Evolutionary conservation across 2,329 filamentous ascomycete species (phyloP), one percentile per base, ranked within the genome.

Genomic region (Fusarium circinatum): DNA sequence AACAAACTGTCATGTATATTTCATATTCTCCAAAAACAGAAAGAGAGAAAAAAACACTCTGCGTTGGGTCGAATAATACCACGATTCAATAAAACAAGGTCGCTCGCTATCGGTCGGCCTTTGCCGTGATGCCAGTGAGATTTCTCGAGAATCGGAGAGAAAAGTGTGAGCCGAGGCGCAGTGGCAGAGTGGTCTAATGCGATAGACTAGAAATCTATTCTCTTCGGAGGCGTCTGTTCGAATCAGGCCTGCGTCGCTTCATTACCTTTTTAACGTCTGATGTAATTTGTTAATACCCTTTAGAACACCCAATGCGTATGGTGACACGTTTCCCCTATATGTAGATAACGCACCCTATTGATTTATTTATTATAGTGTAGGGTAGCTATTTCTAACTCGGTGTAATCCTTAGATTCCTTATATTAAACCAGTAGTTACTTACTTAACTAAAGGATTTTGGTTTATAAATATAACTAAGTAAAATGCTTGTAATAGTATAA

Each of bases 241-340:
- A 69, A 69, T 69, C 66, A 68, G 65, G 64, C 64, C 65, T 68
- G 64, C 65, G 56, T 68, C 64, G 71, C 81, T 79, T 71, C 79
- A 80, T 4, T 15, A 11, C 18, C 9, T 24, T 62, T 55, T 68
- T 45, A 6, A 17, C 8, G 10, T n/a, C 14, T 18, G 3, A 13
- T 17, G 12, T 24, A 13, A 14, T 34, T 34, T 34, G 6, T 18
- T 9, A 8, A 7, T 10, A 28, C 20, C 15, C 20, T 17, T n/a
- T 6, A 15, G 15, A 28, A n/a, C 9, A 13, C 6, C n/a, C 13
- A 10, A 8, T 32, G 3, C 32, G 6, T 6, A n/a, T 4, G 6
- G 48, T 24, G 6, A 32, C 11, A 48, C 3, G 15, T 49, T 49
- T 32, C n/a, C 28, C 11, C 15, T 32, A 9, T 20, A 17, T 36